Percentiles rank a stretch among this genome's conserved stretches.
Conservation (phyloP, 148 eudicot genomes). For the Fagopyrum homotropicum region DNA sequence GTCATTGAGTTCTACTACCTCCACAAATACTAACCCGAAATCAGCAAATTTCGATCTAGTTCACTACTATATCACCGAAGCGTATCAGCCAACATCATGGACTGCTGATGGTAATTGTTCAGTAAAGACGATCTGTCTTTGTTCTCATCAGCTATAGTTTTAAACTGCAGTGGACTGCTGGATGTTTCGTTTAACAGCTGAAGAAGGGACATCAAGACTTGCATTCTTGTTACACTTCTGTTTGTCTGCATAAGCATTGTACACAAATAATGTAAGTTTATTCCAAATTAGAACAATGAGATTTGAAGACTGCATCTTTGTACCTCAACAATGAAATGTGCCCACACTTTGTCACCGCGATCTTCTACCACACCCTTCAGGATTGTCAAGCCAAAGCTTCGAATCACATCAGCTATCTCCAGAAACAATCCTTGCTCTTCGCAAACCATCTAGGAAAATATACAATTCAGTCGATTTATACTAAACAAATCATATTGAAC, state of each 20-base stretch:
- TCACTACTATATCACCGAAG: background rate
- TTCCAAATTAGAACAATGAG: background rate
- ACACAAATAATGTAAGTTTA: background rate
- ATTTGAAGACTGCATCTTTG: background rate
- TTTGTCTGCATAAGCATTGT: slow-evolving; percentile 24
- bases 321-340: slow-evolving; percentile 81
- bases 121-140: slow-evolving; percentile 18
- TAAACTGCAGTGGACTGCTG: slow-evolving; percentile 20
- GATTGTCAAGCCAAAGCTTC: slow-evolving; percentile 60
- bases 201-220: slow-evolving; percentile 65
- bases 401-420: slow-evolving; percentile 70
- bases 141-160: slow-evolving; percentile 2
- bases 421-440: slow-evolving; percentile 76
- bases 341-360: slow-evolving; percentile 61
- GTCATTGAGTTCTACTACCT: background rate
- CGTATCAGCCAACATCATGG: slow-evolving; percentile 14
- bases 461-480: background rate
- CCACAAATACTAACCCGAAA: background rate
- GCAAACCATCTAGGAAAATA: slow-evolving; percentile 55
- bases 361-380: slow-evolving; percentile 81
- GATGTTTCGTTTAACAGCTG: slow-evolving; percentile 49
- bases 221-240: slow-evolving; percentile 49
- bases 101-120: slow-evolving; percentile 33
- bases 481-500: background rate
- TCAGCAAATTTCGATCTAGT: background rate